Percentiles rank a stretch among this genome's conserved stretches.
Evolutionary conservation across 805 yeast genomes (phyloP).

Genomic region (Saturnispora diversa): DNA sequence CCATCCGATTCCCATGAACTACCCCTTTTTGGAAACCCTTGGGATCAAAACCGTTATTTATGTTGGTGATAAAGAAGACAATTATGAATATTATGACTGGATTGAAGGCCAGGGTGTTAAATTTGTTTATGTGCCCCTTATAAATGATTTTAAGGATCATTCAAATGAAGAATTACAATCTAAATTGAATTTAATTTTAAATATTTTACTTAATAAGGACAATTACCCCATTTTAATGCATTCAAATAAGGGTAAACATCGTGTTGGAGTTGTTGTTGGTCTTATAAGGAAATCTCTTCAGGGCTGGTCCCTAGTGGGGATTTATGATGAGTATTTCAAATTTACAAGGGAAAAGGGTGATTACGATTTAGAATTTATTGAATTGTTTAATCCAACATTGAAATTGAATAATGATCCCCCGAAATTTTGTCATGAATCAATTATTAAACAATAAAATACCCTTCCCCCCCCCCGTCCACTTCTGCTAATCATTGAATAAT

Average conservation of each 20-base stretch:
- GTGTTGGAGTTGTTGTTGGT: constrained; percentile 93
- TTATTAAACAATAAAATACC: too few species aligned
- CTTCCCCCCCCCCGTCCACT: neutral
- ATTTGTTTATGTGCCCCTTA: constrained; percentile 48
- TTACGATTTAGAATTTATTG: constrained; percentile 84
- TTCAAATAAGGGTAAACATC: constrained; percentile 94
- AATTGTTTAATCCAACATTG: constrained; percentile 63
- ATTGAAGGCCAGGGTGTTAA: constrained; percentile 35
- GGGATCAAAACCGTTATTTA: constrained; percentile 73
- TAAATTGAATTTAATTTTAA: constrained; percentile 44
- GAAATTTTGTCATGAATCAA: constrained; percentile 48
- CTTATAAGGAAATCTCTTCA: constrained; percentile 76
- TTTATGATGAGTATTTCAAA: constrained; percentile 87
- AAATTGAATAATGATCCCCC: constrained; percentile 42
- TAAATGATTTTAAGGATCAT: constrained; percentile 14
- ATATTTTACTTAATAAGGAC: constrained; percentile 48
- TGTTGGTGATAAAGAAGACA: constrained; percentile 67
- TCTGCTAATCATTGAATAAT: too few species aligned
- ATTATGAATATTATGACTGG: constrained; percentile 63
- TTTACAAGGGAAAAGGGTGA: constrained; percentile 93
- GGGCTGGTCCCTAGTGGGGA: constrained; percentile 90
- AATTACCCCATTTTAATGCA: constrained; percentile 87
- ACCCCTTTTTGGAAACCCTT: constrained; percentile 64
- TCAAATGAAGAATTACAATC: constrained; percentile 37
- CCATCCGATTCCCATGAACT: constrained; percentile 84